phyloP scores from a whole-genome alignment of 2,329 filamentous ascomycete species.

The Pseudogymnoascus sp. region DNA sequence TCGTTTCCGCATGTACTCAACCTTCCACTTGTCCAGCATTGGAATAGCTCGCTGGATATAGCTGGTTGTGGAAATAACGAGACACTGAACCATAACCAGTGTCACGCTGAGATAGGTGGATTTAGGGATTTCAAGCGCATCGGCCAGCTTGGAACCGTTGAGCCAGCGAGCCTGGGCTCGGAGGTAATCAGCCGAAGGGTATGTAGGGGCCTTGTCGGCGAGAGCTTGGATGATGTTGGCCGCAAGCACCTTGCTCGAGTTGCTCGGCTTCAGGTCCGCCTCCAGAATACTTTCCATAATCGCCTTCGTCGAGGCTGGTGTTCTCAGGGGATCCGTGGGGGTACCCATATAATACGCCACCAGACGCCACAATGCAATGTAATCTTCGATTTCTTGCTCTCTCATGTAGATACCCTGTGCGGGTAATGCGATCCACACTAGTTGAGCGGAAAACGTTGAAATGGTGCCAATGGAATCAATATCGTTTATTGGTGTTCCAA shows the following conservation, averaged over 20 bases:
- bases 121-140: constrained; percentile 46
- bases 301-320: constrained; percentile 44
- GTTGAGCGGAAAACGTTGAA: constrained; percentile 52
- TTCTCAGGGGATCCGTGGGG: constrained; percentile 53
- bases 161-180: constrained; percentile 63
- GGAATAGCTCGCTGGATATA: constrained; percentile 39
- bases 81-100: constrained; percentile 16
- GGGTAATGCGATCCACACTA: constrained; percentile 57
- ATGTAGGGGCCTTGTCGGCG: constrained; percentile 55
- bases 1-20: constrained; percentile 25
- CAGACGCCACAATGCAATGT: constrained; percentile 63
- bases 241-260: constrained; percentile 54
- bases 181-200: constrained; percentile 57
- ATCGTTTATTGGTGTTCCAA: constrained; percentile 58
- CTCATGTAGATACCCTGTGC: constrained; percentile 55
- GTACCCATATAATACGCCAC: constrained; percentile 64
- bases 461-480: constrained; percentile 60
- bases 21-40: constrained; percentile 38
- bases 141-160: constrained; percentile 55
- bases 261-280: constrained; percentile 57
- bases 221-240: constrained; percentile 63
- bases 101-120: constrained; percentile 3
- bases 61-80: constrained; percentile 49
- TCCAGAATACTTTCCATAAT: constrained; percentile 60
- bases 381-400: constrained; percentile 52